phyloP scores from a whole-genome alignment of 139 green algal species.

The Pedinophyceae sp. region DNA sequence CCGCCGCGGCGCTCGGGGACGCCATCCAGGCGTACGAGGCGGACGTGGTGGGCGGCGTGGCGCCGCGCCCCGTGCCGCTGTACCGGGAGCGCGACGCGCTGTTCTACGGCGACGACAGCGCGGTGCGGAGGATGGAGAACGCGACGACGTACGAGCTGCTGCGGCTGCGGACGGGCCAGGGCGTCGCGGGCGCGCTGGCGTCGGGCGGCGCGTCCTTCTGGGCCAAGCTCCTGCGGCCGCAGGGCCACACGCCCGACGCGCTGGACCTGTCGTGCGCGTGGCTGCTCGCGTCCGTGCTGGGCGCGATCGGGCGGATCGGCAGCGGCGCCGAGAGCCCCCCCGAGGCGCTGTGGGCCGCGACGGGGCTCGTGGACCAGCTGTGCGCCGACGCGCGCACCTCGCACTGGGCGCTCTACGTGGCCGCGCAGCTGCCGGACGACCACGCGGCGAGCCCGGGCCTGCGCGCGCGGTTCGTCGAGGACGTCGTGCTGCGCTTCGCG shows the following conservation, averaged over 20 bases:
- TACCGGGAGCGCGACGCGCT: conserved; percentile 23
- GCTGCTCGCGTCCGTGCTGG: conserved; percentile 37
- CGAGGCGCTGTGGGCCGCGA: conserved; percentile 7
- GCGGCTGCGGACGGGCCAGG: conserved; percentile 21
- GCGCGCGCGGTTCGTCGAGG: no score
- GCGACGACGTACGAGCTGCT: conserved; percentile 38
- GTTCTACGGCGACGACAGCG: background rate
- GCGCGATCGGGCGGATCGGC: conserved; percentile 23
- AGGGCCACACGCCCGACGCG: conserved; percentile 36
- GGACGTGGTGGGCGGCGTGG: background rate
- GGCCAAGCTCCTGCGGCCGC: conserved; percentile 20
- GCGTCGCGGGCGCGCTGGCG: conserved; percentile 1
- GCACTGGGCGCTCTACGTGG: conserved; percentile 60
- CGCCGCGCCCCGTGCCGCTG: conserved; percentile 19
- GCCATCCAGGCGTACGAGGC: conserved; percentile 8
- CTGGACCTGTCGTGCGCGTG: conserved; percentile 43
- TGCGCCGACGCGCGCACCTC: conserved; percentile 23
- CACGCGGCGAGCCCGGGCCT: no score
- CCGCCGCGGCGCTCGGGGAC: conserved; percentile 5
- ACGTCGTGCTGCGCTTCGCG: no score
- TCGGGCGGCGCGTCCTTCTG: conserved; percentile 3
- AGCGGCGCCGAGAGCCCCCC: background rate
- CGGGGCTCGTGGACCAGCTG: conserved; percentile 40
- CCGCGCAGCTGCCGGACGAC: conserved; percentile 37
- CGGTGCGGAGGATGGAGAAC: background rate